phyloP scores from a whole-genome alignment of 1,139 yeast genomes.

The Suhomyces ambrosiae region DNA sequence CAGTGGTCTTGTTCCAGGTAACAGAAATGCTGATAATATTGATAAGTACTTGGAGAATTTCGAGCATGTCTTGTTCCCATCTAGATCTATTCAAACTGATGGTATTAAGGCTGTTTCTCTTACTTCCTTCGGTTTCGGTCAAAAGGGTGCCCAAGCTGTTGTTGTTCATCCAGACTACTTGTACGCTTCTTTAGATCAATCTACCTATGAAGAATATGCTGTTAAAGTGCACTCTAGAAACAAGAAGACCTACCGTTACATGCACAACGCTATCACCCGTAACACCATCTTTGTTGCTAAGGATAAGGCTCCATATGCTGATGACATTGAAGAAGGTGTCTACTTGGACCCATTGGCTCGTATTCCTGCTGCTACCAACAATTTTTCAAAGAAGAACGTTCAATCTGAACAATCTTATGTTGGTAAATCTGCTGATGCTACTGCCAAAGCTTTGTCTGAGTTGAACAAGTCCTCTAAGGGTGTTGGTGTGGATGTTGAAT shows the following conservation, averaged over 20 bases:
- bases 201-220: slow-evolving; percentile 69
- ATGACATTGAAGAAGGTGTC: slow-evolving; percentile 83
- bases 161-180: slow-evolving; percentile 92
- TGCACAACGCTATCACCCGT: slow-evolving; percentile 92
- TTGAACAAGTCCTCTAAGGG: slow-evolving; percentile 59
- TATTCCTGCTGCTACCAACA: slow-evolving; percentile 56
- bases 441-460: slow-evolving; percentile 52
- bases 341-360: slow-evolving; percentile 97
- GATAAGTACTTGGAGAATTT: slow-evolving; percentile 80
- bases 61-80: slow-evolving; percentile 91
- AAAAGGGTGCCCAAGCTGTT: slow-evolving; percentile 97
- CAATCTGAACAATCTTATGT: slow-evolving; percentile 41
- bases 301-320: slow-evolving; percentile 89
- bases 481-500: slow-evolving; percentile 97
- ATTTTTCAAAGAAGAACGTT: slow-evolving; percentile 46
- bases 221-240: slow-evolving; percentile 77
- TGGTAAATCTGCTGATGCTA: slow-evolving; percentile 40
- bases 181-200: slow-evolving; percentile 75
- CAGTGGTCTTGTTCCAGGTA: slow-evolving; percentile 96
- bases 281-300: slow-evolving; percentile 92
- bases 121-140: slow-evolving; percentile 98
- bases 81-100: slow-evolving; percentile 89
- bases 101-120: slow-evolving; percentile 97
- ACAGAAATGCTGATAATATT: slow-evolving; percentile 96
- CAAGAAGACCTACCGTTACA: slow-evolving; percentile 89